Evolutionary conservation across 2,329 filamentous ascomycete genomes (phyloP), one percentile per base, ranked within the genome.

Genomic region (Nigrospora osmanthi): DNA sequence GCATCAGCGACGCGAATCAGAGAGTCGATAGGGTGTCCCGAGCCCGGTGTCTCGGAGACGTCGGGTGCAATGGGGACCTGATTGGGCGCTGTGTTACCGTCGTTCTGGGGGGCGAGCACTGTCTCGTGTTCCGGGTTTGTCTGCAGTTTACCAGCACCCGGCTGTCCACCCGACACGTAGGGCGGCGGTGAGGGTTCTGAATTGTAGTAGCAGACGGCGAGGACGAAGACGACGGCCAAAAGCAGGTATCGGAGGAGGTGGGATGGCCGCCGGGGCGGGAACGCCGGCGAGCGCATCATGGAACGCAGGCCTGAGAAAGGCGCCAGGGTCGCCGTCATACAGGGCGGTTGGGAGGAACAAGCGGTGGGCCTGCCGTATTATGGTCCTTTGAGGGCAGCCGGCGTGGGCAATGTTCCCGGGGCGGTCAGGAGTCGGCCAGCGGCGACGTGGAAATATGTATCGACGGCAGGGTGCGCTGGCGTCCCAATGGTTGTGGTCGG

Each of bases 251-350:
- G 69, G 23, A 71, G 47, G 44, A 71, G 59, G 52, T 70, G 65
- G 41, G 68, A 69, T 10, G 62, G 65, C 44, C 70, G 66, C 47
- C 69, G 64, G 45, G 67, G 65, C 35, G 67, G 65, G 46, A 72
- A 70, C 31, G 60, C 60, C 32, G 66, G 61, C 49, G 66, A 62
- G 47, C 65, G 58, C 59, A 70, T 63, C 47, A 50, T 56, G 49
- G 51, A 48, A 42, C 40, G 48, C 39, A 47, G 49, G 50, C 51
- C 52, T 48, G 31, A 47, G 43, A 50, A 50, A 35, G 49, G 50
- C 50, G 54, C 54, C 49, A 51, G 42, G 38, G 47, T 28, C 23
- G 23, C 23, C 50, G 51, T 53, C 45, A 39, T 47, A 40, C 47
- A 39, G 40, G 44, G 38, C 16, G 23, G n/a, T 13, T 32, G 38